phyloP scores from a whole-genome alignment of 345 rosid species.

The Cardamine resedifolia region DNA sequence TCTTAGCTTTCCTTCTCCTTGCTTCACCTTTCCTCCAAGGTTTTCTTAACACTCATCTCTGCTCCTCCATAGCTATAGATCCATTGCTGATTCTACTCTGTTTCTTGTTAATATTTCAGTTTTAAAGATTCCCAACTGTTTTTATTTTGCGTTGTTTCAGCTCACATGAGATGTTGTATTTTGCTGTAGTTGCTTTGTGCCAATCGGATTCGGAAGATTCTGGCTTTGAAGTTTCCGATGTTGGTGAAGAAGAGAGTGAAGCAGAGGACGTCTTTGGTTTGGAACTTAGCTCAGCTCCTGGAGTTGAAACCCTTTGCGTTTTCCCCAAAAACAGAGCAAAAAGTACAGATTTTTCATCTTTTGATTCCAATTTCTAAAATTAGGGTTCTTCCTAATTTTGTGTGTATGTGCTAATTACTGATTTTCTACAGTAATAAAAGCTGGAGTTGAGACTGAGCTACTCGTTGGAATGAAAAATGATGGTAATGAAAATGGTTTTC shows the following conservation, averaged over 20 bases:
- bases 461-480: constrained; percentile 84
- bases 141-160: background rate
- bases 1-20: constrained; percentile 68
- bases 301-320: constrained; percentile 61
- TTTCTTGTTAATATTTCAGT: constrained; percentile 2
- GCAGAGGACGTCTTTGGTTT: constrained; percentile 52
- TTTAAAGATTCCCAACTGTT: background rate
- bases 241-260: constrained; percentile 64
- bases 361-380: background rate
- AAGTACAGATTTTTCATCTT: constrained; percentile 39
- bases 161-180: constrained; percentile 3
- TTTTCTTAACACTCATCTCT: constrained; percentile 17
- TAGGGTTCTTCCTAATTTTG: background rate
- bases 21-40: constrained; percentile 80
- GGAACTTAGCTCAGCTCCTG: constrained; percentile 60
- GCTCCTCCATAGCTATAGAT: constrained; percentile 35
- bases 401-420: background rate
- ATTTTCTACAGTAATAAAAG: constrained; percentile 55
- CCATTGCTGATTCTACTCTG: background rate
- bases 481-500: constrained; percentile 47
- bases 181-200: constrained; percentile 58
- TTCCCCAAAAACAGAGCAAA: constrained; percentile 81
- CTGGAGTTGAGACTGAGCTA: constrained; percentile 79
- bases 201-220: constrained; percentile 58
- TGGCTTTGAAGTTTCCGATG: constrained; percentile 43